Percentiles rank a stretch among this genome's conserved stretches.
Evolutionary conservation across 2,329 filamentous ascomycete species (phyloP).

Genomic region (Paraconiothyrium sp.): DNA sequence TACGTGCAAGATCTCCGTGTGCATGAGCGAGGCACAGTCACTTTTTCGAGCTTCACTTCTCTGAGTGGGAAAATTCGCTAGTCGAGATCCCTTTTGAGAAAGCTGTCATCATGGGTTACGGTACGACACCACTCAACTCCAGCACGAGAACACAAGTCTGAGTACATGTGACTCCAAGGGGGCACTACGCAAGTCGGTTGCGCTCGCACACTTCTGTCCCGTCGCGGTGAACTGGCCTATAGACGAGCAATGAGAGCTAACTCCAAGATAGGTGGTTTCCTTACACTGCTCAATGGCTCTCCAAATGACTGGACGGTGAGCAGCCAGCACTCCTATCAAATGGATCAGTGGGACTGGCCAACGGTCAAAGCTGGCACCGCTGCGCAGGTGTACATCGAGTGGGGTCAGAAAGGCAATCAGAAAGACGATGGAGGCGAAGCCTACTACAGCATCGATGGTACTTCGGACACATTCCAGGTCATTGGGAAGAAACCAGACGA

Average conservation of each 20-base stretch:
- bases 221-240: neutral
- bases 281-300: conserved; percentile 54
- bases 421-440: conserved; percentile 48
- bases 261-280: conserved; percentile 39
- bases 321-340: conserved; percentile 47
- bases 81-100: conserved; percentile 9
- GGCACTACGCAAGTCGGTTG: neutral
- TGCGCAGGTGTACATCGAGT: conserved; percentile 44
- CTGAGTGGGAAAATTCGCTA: neutral
- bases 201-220: neutral
- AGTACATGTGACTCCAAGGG: neutral
- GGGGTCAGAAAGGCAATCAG: conserved; percentile 37
- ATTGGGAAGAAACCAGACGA: conserved; percentile 42
- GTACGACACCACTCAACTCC: conserved; percentile 19
- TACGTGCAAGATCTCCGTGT: neutral
- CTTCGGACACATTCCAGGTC: conserved; percentile 42
- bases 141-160: neutral
- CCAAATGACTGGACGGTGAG: conserved; percentile 49
- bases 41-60: neutral
- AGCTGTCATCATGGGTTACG: conserved; percentile 36
- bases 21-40: neutral
- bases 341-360: conserved; percentile 51
- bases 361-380: conserved; percentile 43
- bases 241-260: conserved; percentile 15
- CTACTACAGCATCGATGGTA: conserved; percentile 43